Percentiles rank a stretch among this genome's conserved stretches.
Evolutionary conservation across 2,329 filamentous ascomycete genomes (phyloP).

Genomic region (Arthrobotrys entomopaga): DNA sequence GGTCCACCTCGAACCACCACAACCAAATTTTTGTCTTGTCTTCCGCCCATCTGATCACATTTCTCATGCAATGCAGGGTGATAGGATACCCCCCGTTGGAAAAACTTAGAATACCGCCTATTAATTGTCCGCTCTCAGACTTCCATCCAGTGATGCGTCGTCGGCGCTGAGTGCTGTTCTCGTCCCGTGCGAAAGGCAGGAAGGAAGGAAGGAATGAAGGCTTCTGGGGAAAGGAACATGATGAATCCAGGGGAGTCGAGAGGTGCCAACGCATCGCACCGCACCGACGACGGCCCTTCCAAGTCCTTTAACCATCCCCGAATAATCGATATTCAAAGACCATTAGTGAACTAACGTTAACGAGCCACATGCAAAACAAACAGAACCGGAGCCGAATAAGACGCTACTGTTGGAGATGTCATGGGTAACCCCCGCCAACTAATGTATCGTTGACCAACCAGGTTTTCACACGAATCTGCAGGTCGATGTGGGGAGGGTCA

Average conservation of each 20-base stretch:
- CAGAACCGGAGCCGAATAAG: constrained; percentile 1
- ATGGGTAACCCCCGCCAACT: constrained; percentile 10
- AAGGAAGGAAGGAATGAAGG: not conserved
- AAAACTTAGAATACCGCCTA: constrained; percentile 13
- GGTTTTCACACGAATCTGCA: constrained; percentile 52
- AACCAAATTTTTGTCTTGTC: constrained; percentile 2
- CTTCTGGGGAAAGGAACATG: not conserved
- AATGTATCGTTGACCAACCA: constrained; percentile 41
- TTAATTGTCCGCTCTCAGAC: constrained; percentile 25
- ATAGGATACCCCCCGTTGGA: constrained; percentile 1
- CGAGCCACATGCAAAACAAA: not conserved
- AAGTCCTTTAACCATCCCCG: constrained; percentile 1
- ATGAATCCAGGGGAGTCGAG: constrained; percentile 19
- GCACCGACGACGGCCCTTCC: not conserved
- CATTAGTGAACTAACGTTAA: not conserved
- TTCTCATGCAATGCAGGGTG: constrained; percentile 34
- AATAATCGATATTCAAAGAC: not conserved
- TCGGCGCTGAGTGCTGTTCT: not conserved
- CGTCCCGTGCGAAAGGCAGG: not conserved
- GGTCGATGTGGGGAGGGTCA: constrained; percentile 18
- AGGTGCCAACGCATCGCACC: constrained; percentile 51
- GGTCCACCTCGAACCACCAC: not conserved
- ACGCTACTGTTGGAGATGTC: constrained; percentile 9
- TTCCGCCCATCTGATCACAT: constrained; percentile 44
- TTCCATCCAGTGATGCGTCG: constrained; percentile 1